phyloP scores from a whole-genome alignment of 1,139 yeast species.

The Nakaseomyces delphensis region DNA sequence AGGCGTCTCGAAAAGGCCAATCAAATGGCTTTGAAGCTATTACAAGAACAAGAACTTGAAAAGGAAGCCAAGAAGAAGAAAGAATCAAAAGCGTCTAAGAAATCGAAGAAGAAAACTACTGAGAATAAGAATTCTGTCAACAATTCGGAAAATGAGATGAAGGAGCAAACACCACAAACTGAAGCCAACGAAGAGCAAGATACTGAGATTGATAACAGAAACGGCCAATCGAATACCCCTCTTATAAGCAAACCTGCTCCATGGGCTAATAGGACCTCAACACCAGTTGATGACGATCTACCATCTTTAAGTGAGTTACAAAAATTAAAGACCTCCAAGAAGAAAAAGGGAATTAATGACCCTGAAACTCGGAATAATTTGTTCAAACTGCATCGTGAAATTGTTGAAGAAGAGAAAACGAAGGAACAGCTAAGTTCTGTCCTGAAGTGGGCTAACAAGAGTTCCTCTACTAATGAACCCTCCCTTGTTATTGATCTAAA shows the following conservation, averaged over 20 bases:
- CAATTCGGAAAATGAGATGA: slow-evolving; percentile 10
- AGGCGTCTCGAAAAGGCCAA: slow-evolving; percentile 18
- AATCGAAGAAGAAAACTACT: slow-evolving; percentile 13
- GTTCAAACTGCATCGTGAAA: slow-evolving; percentile 19
- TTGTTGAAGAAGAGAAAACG: slow-evolving; percentile 20
- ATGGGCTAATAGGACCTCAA: slow-evolving; percentile 38
- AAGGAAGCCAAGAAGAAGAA: slow-evolving; percentile 15
- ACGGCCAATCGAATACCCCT: slow-evolving; percentile 7
- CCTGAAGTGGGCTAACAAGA: slow-evolving; percentile 28
- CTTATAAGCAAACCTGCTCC: slow-evolving; percentile 32
- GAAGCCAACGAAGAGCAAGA: slow-evolving; percentile 6
- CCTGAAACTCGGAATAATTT: slow-evolving; percentile 17
- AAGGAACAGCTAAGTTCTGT: slow-evolving; percentile 20
- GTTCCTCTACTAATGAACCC: slow-evolving; percentile 11
- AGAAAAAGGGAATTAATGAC: slow-evolving; percentile 18
- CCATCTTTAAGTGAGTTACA: slow-evolving; percentile 19
- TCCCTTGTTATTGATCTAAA: slow-evolving; percentile 17
- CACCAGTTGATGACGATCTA: slow-evolving; percentile 11
- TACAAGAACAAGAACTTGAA: slow-evolving; percentile 20
- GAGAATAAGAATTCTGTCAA: slow-evolving; percentile 11
- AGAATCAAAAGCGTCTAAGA: slow-evolving; percentile 12
- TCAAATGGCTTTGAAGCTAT: slow-evolving; percentile 18
- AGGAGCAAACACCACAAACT: slow-evolving; percentile 4
- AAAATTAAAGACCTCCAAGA: slow-evolving; percentile 17
- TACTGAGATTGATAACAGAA: background rate